phyloP scores from a whole-genome alignment of 805 yeast genomes.

The Monosporozyma siamensis region DNA sequence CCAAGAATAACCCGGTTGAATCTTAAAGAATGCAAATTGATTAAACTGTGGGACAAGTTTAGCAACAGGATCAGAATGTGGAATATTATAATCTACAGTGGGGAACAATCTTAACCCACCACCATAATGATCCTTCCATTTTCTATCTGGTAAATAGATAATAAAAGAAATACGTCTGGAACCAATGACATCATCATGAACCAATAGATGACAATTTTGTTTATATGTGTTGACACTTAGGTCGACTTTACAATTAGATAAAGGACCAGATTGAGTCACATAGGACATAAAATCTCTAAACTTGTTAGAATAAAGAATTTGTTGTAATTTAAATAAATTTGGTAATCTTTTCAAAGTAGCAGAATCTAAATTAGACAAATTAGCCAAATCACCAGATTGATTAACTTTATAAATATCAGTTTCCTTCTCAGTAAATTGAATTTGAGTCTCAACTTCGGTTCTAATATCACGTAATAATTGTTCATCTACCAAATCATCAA shows the following conservation, averaged over 20 bases:
- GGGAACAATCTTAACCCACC: constrained; percentile 86
- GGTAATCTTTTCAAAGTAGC: constrained; percentile 68
- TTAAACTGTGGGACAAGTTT: constrained; percentile 87
- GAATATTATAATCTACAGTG: constrained; percentile 81
- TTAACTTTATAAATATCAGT: constrained; percentile 92
- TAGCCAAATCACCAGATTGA: constrained; percentile 88
- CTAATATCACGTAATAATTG: constrained; percentile 69
- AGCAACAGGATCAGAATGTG: constrained; percentile 61
- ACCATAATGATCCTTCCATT: constrained; percentile 88
- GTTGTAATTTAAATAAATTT: constrained; percentile 65
- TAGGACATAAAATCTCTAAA: constrained; percentile 70
- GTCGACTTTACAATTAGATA: constrained; percentile 87
- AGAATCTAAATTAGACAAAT: constrained; percentile 74
- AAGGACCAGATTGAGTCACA: constrained; percentile 79
- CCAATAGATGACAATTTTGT: constrained; percentile 85
- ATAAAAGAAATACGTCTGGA: constrained; percentile 89
- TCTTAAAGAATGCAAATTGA: constrained; percentile 91
- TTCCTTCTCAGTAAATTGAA: constrained; percentile 89
- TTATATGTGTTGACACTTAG: constrained; percentile 86
- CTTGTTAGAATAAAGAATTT: constrained; percentile 78
- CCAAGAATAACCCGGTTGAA: constrained; percentile 92
- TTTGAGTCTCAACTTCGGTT: constrained; percentile 69
- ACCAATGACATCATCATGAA: constrained; percentile 97
- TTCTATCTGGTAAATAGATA: constrained; percentile 76
- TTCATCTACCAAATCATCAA: constrained; percentile 64